These are phyloP conservation scores for Nothophytophthora sp. DNA, from an alignment of 352 stramenopile species.

Conservation along the genomic window DNA sequence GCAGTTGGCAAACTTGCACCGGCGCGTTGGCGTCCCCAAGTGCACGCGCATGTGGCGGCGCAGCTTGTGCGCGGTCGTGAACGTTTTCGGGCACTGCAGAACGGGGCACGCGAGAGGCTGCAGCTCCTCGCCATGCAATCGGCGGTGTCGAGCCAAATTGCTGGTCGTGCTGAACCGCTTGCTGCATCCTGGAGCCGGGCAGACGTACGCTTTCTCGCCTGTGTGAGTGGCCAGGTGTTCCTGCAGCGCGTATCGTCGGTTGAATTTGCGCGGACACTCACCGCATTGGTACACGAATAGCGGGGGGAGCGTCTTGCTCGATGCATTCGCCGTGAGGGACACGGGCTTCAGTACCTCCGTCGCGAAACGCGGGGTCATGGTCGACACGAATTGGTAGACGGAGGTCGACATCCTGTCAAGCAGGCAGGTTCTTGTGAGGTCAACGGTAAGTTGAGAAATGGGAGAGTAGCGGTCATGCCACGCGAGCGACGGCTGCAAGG, in stretches of 20 bases:
- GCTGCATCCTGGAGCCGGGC: conserved; percentile 30
- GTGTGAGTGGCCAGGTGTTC: conserved; percentile 51
- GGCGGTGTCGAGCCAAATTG: conserved; percentile 45
- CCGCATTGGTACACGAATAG: conserved; percentile 31
- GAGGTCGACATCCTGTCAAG: conserved; percentile 19
- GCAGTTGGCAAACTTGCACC: conserved; percentile 43
- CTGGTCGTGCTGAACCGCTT: conserved; percentile 57
- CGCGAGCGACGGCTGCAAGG: conserved; percentile 3
- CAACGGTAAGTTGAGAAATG: conserved; percentile 33
- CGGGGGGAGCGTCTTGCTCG: background rate
- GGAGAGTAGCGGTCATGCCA: background rate
- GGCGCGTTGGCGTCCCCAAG: conserved; percentile 26
- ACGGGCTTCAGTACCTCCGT: conserved; percentile 13
- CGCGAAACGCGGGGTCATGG: conserved; percentile 23
- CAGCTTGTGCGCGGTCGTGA: conserved; percentile 46
- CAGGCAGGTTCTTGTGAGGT: conserved; percentile 16
- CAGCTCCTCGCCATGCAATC: conserved; percentile 37
- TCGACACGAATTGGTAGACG: conserved; percentile 28
- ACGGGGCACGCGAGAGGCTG: conserved; percentile 25
- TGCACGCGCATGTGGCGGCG: conserved; percentile 58
- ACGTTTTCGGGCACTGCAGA: conserved; percentile 28
- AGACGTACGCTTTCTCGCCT: conserved; percentile 52
- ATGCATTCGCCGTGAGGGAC: conserved; percentile 7
- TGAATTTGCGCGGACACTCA: conserved; percentile 33
- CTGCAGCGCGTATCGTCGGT: conserved; percentile 40